These are phyloP conservation scores for Trichocomaceae sp. DNA, from an alignment of 2,329 filamentous ascomycete genomes.

Conservation along the genomic window DNA sequence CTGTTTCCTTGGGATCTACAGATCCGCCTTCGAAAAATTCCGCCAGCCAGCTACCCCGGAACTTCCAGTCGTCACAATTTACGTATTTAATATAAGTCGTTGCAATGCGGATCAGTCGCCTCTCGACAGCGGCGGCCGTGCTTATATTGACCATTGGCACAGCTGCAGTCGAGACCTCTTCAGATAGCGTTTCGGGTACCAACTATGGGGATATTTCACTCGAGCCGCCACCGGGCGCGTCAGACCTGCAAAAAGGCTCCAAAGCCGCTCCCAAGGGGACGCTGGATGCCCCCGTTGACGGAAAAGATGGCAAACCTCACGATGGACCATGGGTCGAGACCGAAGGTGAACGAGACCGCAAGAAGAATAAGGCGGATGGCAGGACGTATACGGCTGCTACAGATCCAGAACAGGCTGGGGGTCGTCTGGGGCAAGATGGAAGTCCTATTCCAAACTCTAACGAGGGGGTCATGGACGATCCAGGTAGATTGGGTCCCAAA, in stretches of 20 bases:
- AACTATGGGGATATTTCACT: conserved; percentile 1
- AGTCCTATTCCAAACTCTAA: conserved; percentile 48
- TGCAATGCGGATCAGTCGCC: conserved; percentile 7
- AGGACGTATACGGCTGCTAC: conserved; percentile 26
- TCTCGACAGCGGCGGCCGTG: conserved; percentile 9
- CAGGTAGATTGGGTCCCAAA: conserved; percentile 65
- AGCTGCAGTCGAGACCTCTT: conserved; percentile 7
- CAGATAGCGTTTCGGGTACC: conserved; percentile 2
- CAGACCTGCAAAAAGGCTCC: conserved; percentile 3
- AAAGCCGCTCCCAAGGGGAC: conserved; percentile 43
- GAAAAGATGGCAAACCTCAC: conserved; percentile 88
- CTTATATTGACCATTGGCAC: conserved; percentile 6
- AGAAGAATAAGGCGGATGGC: conserved; percentile 29
- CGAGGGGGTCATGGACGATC: conserved; percentile 90
- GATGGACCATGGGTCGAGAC: conserved; percentile 64
- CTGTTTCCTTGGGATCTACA: background rate
- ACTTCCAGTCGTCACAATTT: background rate
- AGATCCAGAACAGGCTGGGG: conserved; percentile 16
- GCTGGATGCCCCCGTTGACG: conserved; percentile 84
- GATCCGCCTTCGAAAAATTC: background rate
- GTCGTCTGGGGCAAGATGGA: conserved; percentile 37
- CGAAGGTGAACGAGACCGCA: conserved; percentile 42
- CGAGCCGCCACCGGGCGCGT: conserved; percentile 3
- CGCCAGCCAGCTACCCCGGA: background rate
- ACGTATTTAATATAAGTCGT: background rate